phyloP scores from a whole-genome alignment of 2,329 filamentous ascomycete genomes.

The Coniochaeta ligniaria region DNA sequence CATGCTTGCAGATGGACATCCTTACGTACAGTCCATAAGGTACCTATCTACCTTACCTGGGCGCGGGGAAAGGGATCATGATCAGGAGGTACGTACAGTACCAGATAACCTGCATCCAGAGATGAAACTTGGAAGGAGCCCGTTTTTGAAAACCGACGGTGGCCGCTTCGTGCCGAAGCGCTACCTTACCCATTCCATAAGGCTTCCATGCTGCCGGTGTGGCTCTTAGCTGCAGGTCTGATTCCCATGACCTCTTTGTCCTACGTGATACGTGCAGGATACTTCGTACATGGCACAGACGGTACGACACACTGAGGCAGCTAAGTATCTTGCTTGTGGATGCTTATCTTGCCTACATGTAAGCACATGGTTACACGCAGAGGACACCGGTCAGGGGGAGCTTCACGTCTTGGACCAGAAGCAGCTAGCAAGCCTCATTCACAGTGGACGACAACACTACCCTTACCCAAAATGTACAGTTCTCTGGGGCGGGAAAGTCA shows the following conservation, averaged over 20 bases:
- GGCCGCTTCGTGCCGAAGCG: constrained; percentile 3
- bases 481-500: not conserved
- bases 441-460: not conserved
- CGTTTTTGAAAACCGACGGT: not conserved
- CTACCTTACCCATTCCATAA: not conserved
- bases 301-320: not conserved
- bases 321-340: not conserved
- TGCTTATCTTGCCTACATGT: not conserved
- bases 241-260: not conserved
- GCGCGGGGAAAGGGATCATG: not conserved
- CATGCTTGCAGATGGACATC: not conserved
- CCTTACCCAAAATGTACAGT: not conserved
- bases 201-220: not conserved
- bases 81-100: not conserved
- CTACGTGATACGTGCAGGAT: not conserved
- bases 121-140: not conserved
- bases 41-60: too few relatives aligned
- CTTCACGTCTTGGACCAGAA: not conserved
- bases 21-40: not conserved
- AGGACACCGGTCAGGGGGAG: not conserved
- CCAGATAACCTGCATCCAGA: not conserved
- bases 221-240: not conserved
- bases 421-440: not conserved
- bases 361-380: not conserved
- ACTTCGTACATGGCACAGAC: not conserved